Evolutionary conservation across 345 rosid species (phyloP), one percentile per base, ranked within the genome.

Genomic region (Aquilaria malaccensis): DNA sequence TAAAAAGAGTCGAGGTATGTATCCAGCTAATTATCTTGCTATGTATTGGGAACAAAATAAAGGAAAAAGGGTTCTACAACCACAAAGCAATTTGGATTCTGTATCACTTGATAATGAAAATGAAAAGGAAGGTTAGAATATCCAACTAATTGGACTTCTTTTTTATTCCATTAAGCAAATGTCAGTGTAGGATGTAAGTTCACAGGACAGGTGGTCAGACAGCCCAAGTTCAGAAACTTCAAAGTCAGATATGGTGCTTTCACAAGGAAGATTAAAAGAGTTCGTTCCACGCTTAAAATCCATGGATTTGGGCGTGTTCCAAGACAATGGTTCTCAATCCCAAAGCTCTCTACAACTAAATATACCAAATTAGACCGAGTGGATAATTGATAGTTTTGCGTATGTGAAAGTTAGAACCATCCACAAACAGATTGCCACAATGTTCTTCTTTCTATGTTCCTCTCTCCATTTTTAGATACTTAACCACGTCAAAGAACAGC

Each of bases 241-340:
- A 82, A 69, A 73, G 67, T 66, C 50, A 81, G 85, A 76, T 83
- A 74, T 57, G 61, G 71, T 49, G 77, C 76, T 31, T 59, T 87
- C 45, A 60, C 72, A 48, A 82, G 58, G 68, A 86, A 78, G 79
- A 74, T 86, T 61, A 85, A 65, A 70, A 80, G 72, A 69, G 67
- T 84, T 52, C 86, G 76, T 60, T 83, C 70, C 63, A 78, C 84
- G 33, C 77, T 92, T 50, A 92, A 76, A 79, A 80, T 87, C 57
- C 83, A 74, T 7, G 89, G 89, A 6, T 84, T 83, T 75, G 56
- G 59, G 48, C 83, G 83, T 49, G 82, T 92, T 66, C 79, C 68
- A 33, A 76, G 74, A 56, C 77, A 76, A 59, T 87, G 83, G 87
- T 69, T 79, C 56, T 73, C 67, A 60, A 37, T 81, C 55, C 76